Percentiles rank a stretch among this genome's conserved stretches.
Conservation (phyloP, 2,329 filamentous ascomycete genomes). For the Knoxdaviesia capensis region DNA sequence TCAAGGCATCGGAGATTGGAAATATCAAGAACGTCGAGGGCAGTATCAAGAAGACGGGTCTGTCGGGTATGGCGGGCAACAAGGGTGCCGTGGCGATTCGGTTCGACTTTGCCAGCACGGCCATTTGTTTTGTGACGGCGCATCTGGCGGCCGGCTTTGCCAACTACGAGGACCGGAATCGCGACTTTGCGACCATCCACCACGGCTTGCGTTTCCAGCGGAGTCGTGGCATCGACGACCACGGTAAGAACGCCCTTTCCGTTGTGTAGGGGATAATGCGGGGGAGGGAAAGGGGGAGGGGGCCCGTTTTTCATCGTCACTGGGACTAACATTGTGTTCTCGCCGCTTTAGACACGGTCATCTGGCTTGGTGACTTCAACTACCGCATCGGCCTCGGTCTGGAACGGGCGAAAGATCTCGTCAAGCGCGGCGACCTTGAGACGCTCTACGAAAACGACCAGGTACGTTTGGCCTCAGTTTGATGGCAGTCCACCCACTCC, state of each 20-base stretch:
- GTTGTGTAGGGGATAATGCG: slow-evolving; percentile 4
- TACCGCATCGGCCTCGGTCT: slow-evolving; percentile 78
- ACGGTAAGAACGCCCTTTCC: slow-evolving; percentile 28
- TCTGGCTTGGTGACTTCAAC: slow-evolving; percentile 97
- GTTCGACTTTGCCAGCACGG: slow-evolving; percentile 83
- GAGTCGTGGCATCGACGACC: slow-evolving; percentile 78
- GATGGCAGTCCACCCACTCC: not conserved
- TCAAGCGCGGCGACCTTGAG: slow-evolving; percentile 53
- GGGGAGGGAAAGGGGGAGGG: too few relatives aligned
- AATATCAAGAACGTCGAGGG: slow-evolving; percentile 95
- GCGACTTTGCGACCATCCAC: slow-evolving; percentile 78
- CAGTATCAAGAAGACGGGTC: slow-evolving; percentile 77
- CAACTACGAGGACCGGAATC: slow-evolving; percentile 91
- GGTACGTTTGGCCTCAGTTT: slow-evolving; percentile 18
- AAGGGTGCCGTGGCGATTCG: slow-evolving; percentile 95
- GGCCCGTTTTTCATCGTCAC: not conserved
- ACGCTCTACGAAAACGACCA: slow-evolving; percentile 83
- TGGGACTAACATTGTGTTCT: not conserved
- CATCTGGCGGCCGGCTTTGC: slow-evolving; percentile 90
- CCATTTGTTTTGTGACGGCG: slow-evolving; percentile 86
- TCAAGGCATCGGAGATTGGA: slow-evolving; percentile 54
- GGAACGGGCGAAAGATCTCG: slow-evolving; percentile 55
- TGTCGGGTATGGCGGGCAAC: slow-evolving; percentile 95
- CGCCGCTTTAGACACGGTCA: slow-evolving; percentile 37
- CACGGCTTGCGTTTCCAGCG: slow-evolving; percentile 77